Base-by-base conservation (phyloP, 176 grass and related monocot genomes). In the Triticum turgidum region DNA sequence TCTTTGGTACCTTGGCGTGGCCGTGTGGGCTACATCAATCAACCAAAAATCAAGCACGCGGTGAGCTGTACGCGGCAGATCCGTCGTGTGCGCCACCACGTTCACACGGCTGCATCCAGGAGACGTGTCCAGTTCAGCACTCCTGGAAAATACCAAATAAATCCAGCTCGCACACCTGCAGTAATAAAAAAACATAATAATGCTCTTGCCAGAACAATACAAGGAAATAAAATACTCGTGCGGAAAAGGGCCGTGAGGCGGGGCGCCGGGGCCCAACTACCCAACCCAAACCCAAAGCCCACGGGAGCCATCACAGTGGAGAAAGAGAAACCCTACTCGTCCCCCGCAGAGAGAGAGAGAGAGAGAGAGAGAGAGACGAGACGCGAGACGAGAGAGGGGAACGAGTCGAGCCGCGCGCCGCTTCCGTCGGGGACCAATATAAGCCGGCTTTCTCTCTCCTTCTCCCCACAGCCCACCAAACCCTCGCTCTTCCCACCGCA, bases 401-500 rank as follows among this genome's bases (percentile, higher is more conserved):
- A 85, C 25, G 64, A n/a, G 84, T 84, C 89, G 85, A 91, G 82
- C 69, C 89, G 76, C 82, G 45, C 20, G 37, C 85, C 89, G 81
- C 76, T 58, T 87, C 81, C 89, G 76, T 87, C 89, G 89, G 81
- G 25, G 49, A 22, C 47, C 89, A 32, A 68, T 88, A 88, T 67
- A 91, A 88, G 76, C 81, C 89, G 89, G 61, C 69, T 22, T 72
- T 72, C 69, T 72, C 86, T 52, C 30, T 71, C 29, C 54, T 58
- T 58, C 9, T 32, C 30, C 61, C 25, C 25, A 54, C 37, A 18
- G 51, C 32, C 54, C 41, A 56, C 49, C 68, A 52, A 85, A 67
- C 51, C 39, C 82, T 59, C 82, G 11, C 33, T 37, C 37, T 68
- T 30, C 63, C 56, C 56, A 59, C 56, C 56, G 56, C 56, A 21